A percentile compares a stretch with the other conserved stretches of the same genome.
Conservation (phyloP, 352 stramenopile genomes). For the Phytopythium helicoides region DNA sequence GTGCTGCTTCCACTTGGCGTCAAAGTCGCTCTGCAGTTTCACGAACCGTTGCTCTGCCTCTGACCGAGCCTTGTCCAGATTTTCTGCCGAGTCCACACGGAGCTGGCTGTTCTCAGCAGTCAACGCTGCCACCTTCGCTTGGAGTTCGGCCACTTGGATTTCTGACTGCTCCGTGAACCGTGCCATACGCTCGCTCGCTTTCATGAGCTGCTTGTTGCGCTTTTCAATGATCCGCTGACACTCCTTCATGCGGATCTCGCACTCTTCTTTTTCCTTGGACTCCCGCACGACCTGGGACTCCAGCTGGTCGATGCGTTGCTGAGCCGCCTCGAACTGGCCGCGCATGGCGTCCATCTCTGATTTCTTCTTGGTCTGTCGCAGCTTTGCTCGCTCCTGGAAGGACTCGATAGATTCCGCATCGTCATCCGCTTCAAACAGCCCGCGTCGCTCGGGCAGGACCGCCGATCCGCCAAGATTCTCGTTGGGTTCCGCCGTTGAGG, state of each 20-base stretch:
- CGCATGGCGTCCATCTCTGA: conserved; percentile 53
- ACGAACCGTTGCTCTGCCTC: conserved; percentile 30
- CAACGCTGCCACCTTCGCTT: conserved; percentile 34
- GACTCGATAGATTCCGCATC: conserved; percentile 71
- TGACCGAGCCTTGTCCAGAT: conserved; percentile 19
- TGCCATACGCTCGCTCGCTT: conserved; percentile 71
- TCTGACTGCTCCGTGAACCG: conserved; percentile 66
- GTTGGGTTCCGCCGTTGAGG: background rate
- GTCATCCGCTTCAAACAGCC: conserved; percentile 76
- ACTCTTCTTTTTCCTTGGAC: conserved; percentile 59
- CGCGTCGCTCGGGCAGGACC: conserved; percentile 37
- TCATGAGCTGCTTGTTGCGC: conserved; percentile 84
- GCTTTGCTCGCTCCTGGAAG: conserved; percentile 66
- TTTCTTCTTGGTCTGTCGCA: conserved; percentile 68
- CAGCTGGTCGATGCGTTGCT: conserved; percentile 25
- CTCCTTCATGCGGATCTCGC: conserved; percentile 68
- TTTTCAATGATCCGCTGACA: conserved; percentile 85
- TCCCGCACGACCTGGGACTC: conserved; percentile 29
- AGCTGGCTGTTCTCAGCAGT: conserved; percentile 33
- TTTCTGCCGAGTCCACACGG: conserved; percentile 18
- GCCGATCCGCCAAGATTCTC: conserved; percentile 9
- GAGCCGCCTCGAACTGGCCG: conserved; percentile 38
- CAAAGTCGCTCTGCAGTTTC: conserved; percentile 29
- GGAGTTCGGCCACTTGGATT: conserved; percentile 37
- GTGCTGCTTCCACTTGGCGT: conserved; percentile 24